These are phyloP conservation scores for Penicillium sp. DNA, from an alignment of 2,329 filamentous ascomycete species.

Conservation along the genomic window DNA sequence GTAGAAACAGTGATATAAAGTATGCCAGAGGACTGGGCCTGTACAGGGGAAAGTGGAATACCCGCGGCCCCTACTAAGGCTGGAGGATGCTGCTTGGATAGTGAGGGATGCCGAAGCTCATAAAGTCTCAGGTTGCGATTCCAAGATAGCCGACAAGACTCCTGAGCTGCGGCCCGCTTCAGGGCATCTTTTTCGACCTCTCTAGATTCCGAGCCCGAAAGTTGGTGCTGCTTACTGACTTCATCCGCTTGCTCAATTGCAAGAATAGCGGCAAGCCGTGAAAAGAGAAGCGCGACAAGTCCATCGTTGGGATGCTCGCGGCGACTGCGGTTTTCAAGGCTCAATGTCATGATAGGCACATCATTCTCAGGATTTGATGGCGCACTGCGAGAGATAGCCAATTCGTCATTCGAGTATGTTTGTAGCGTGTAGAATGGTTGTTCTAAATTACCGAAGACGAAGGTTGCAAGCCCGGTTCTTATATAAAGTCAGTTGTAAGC, in stretches of 20 bases:
- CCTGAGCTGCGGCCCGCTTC: constrained; percentile 44
- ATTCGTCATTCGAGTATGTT: constrained; percentile 43
- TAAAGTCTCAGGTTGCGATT: constrained; percentile 42
- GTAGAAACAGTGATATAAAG: constrained; percentile 45
- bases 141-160: constrained; percentile 49
- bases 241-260: constrained; percentile 48
- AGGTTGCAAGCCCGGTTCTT: constrained; percentile 43
- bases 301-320: constrained; percentile 43
- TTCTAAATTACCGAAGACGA: constrained; percentile 43
- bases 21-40: constrained; percentile 32
- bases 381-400: constrained; percentile 43
- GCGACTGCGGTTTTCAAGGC: constrained; percentile 39
- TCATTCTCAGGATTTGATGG: constrained; percentile 41
- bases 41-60: constrained; percentile 34
- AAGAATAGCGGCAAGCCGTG: constrained; percentile 50
- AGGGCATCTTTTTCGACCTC: constrained; percentile 47
- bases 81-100: constrained; percentile 32
- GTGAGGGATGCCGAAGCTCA: constrained; percentile 48
- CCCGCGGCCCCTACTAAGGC: constrained; percentile 36
- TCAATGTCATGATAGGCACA: constrained; percentile 46
- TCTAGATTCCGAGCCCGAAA: constrained; percentile 42
- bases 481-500: constrained; percentile 15
- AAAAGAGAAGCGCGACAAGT: constrained; percentile 47
- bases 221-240: constrained; percentile 39
- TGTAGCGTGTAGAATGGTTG: constrained; percentile 48